These are phyloP conservation scores for Lepidium didymum DNA, from an alignment of 345 rosid genomes.

Conservation along the genomic window DNA sequence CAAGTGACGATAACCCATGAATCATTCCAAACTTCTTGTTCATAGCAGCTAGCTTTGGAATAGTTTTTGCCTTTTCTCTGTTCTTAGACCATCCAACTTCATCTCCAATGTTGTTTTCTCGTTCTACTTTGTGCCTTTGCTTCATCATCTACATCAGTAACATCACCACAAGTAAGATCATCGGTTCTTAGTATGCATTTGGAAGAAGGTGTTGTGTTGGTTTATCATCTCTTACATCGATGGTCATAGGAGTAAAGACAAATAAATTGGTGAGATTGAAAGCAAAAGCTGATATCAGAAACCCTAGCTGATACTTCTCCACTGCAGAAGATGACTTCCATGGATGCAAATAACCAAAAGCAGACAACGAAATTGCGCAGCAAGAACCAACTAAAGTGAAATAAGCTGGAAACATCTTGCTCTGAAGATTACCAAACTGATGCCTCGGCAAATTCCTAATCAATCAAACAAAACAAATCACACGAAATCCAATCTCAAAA, in stretches of 20 bases:
- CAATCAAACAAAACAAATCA: neutral
- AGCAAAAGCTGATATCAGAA: conserved; percentile 68
- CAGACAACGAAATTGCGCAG: conserved; percentile 56
- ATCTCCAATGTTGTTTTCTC: conserved; percentile 63
- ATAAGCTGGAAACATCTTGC: conserved; percentile 99
- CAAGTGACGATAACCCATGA: conserved; percentile 91
- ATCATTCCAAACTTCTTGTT: conserved; percentile 99
- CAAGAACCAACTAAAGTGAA: conserved; percentile 73
- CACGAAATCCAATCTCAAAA: neutral
- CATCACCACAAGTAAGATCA: neutral
- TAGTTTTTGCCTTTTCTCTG: conserved; percentile 62
- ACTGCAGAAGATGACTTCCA: conserved; percentile 66
- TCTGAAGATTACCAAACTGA: conserved; percentile 84
- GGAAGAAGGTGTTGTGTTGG: neutral
- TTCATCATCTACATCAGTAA: conserved; percentile 92
- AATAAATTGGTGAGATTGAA: conserved; percentile 84
- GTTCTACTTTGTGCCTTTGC: conserved; percentile 95
- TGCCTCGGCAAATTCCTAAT: conserved; percentile 85
- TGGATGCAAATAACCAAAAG: conserved; percentile 86
- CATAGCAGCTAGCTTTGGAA: conserved; percentile 91
- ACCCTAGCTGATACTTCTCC: conserved; percentile 92
- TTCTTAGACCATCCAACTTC: conserved; percentile 94
- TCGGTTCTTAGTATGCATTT: neutral
- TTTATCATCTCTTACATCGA: conserved; percentile 43
- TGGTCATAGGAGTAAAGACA: conserved; percentile 90